Conservation (phyloP, 345 rosid genomes). For the Ailanthus altissimus region DNA sequence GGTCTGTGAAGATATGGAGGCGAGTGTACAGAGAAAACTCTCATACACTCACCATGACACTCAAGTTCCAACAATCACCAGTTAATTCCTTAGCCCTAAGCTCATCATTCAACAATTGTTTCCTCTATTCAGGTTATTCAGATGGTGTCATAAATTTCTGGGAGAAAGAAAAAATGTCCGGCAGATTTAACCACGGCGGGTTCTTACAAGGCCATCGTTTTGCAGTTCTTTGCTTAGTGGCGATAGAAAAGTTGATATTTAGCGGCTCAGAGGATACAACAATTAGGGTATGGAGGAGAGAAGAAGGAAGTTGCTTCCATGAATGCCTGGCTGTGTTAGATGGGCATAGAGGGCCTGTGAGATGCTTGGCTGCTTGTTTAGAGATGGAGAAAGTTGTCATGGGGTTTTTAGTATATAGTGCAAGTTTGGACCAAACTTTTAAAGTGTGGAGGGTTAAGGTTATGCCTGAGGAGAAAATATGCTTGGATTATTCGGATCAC, state of each 20-base stretch:
- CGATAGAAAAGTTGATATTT: slow-evolving; percentile 44
- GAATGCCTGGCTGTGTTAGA: slow-evolving; percentile 53
- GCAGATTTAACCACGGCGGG: slow-evolving; percentile 53
- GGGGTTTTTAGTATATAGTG: slow-evolving; percentile 53
- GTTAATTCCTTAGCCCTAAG: slow-evolving; percentile 50
- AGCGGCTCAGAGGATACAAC: slow-evolving; percentile 59
- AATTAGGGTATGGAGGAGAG: slow-evolving; percentile 58
- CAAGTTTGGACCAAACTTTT: slow-evolving; percentile 53
- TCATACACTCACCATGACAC: slow-evolving; percentile 49
- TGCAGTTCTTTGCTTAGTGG: slow-evolving; percentile 40
- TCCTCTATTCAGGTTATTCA: slow-evolving; percentile 52
- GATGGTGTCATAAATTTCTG: slow-evolving; percentile 53
- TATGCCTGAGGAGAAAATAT: slow-evolving; percentile 38
- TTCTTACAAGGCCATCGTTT: slow-evolving; percentile 54
- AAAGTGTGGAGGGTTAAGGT: slow-evolving; percentile 59
- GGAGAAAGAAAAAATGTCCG: slow-evolving; percentile 52
- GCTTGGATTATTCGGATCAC: slow-evolving; percentile 24
- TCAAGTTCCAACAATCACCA: slow-evolving; percentile 52
- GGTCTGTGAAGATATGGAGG: slow-evolving; percentile 57
- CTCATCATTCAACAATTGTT: slow-evolving; percentile 27
- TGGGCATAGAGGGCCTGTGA: slow-evolving; percentile 51
- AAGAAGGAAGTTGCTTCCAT: slow-evolving; percentile 55
- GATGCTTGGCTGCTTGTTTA: slow-evolving; percentile 46
- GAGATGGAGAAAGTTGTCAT: slow-evolving; percentile 48
- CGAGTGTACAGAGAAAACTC: slow-evolving; percentile 47